Evolutionary conservation across 495 filamentous ascomycete species (phyloP).

Genomic region (Penicillium silybi): DNA sequence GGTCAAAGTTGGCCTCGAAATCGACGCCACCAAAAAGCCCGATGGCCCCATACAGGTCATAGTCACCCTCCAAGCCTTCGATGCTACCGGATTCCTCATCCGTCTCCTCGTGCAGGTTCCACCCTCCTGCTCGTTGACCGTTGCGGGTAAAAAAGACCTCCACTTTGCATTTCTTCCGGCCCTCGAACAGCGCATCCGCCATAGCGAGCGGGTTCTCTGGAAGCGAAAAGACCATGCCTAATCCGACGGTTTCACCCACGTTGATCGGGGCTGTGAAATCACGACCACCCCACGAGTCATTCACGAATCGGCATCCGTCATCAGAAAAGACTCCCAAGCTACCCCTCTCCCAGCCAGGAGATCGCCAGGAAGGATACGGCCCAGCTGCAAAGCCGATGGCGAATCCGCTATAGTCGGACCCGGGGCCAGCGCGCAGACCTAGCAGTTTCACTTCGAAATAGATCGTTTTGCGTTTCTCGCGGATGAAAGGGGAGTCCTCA

Average conservation of each 20-base stretch:
- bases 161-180: constrained; percentile 35
- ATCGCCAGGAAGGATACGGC: constrained; percentile 82
- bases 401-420: constrained; percentile 54
- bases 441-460: constrained; percentile 76
- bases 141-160: constrained; percentile 78
- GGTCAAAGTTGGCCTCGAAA: constrained; percentile 67
- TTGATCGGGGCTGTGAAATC: constrained; percentile 60
- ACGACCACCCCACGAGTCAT: constrained; percentile 79
- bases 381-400: constrained; percentile 74
- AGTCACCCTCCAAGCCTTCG: constrained; percentile 71
- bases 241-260: constrained; percentile 53
- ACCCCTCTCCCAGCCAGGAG: constrained; percentile 88
- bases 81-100: constrained; percentile 66
- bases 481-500: constrained; percentile 61
- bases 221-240: constrained; percentile 66
- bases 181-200: constrained; percentile 8
- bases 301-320: constrained; percentile 82
- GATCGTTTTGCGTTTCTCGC: constrained; percentile 53
- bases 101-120: constrained; percentile 81
- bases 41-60: constrained; percentile 77
- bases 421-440: constrained; percentile 34
- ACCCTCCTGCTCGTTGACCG: constrained; percentile 59
- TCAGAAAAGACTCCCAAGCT: constrained; percentile 86
- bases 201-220: constrained; percentile 17
- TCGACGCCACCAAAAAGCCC: constrained; percentile 70